These are phyloP conservation scores for Lolium multiflorum DNA, from an alignment of 176 grass and related monocot genomes.

Conservation along the genomic window DNA sequence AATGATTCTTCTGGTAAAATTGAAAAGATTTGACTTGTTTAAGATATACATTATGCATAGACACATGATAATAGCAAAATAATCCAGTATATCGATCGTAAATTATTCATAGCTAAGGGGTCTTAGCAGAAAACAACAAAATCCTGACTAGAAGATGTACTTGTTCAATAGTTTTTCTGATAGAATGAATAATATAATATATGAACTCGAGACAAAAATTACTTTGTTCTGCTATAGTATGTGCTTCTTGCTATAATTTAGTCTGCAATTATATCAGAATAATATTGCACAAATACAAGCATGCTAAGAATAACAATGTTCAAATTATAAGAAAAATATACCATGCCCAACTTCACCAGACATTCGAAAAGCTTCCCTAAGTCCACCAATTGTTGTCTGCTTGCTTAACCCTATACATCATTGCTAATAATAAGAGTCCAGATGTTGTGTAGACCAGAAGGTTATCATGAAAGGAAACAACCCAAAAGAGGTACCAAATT, in stretches of 20 bases:
- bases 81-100: no score
- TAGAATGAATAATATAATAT: conserved; percentile 6
- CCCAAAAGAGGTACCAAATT: not conserved
- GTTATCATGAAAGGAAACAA: conserved; percentile 4
- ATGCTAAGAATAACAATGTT: not conserved
- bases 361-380: conserved; percentile 68
- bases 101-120: conserved; percentile 4
- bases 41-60: not conserved
- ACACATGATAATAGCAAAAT: no score
- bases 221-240: conserved; percentile 1
- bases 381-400: conserved; percentile 69
- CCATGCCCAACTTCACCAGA: conserved; percentile 77
- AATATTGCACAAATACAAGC: not conserved
- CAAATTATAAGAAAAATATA: conserved; percentile 44
- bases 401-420: conserved; percentile 76
- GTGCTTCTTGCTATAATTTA: not conserved
- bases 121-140: not conserved
- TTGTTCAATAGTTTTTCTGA: not conserved
- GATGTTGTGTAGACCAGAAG: not conserved
- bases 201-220: not conserved
- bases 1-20: not conserved
- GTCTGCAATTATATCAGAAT: not conserved
- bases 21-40: not conserved
- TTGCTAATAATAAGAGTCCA: not conserved
- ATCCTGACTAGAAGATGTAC: not conserved